Evolutionary conservation across 768 basidiomycete species (phyloP), one percentile per base, ranked within the genome.

Genomic region (Chiua virens): DNA sequence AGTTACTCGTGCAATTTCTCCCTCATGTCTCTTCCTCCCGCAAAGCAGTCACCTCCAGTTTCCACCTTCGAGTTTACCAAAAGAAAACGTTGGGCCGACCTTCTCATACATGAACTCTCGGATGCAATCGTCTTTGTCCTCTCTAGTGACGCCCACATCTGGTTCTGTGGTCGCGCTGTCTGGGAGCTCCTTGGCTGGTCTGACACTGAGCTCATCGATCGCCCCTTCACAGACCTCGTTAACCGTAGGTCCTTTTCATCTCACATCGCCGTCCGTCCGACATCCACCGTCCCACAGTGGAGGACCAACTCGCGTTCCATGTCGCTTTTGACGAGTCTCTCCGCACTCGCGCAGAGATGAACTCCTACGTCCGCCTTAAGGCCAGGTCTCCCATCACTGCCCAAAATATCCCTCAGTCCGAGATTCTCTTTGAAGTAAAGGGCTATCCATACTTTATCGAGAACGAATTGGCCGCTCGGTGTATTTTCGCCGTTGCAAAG

Each of bases 1-100:
- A 28, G 21, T 36, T 17, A 40, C 32, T 35, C 17, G 9, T 34
- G 22, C 42, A 42, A 9, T 25, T n/a, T 32, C 17, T 41, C 41
- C 18, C 36, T 25, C 59, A 66, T 64, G 60, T 65, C 52, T 49
- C 6, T 45, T 7, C 52, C 54, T 43, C 21, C 39, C 5, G 45
- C 59, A 21, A 62, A 64, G 21, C 22, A 49, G 8, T 21, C 48
- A n/a, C n/a, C n/a, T n/a, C 2, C 13, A 47, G 7, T 38, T 1
- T 60, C 71, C 8, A 72, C 73, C 13, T 93, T 83, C 60, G 92
- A 94, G 66, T 94, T 93, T 66, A 90, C 89, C 0, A 91, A 89
- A 63, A 75, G 91, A 49, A 92, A 92, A 65, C 79, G 85, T 49
- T 94, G 92, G 92, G 86, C 85, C 17, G 91, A 93, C 65, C 73